A percentile compares a stretch with the other conserved stretches of the same genome.
These are phyloP conservation scores for Globisporangium orthogonon DNA, from an alignment of 352 stramenopile genomes.

Conservation along the genomic window DNA sequence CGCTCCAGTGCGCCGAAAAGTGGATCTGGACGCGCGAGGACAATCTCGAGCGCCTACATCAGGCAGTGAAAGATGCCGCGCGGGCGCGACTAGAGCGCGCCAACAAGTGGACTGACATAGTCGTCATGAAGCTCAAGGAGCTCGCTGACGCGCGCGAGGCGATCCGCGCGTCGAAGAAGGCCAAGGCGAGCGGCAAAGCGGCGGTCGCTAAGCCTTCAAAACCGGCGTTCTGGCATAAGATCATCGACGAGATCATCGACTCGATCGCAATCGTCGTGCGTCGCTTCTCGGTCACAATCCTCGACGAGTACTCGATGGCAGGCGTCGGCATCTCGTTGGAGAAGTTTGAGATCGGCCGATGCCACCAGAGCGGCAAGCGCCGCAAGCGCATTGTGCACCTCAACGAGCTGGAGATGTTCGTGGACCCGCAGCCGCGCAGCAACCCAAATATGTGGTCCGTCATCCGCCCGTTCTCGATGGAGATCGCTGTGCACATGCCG, in stretches of 20 bases:
- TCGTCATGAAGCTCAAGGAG: constrained; percentile 62
- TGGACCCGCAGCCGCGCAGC: constrained; percentile 37
- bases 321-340: constrained; percentile 55
- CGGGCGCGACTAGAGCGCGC: constrained; percentile 36
- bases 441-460: constrained; percentile 36
- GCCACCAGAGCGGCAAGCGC: constrained; percentile 17
- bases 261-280: constrained; percentile 55
- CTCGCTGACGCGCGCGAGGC: constrained; percentile 28
- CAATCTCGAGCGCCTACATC: constrained; percentile 47
- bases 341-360: constrained; percentile 50
- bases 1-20: constrained; percentile 57
- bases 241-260: constrained; percentile 62
- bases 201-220: neutral
- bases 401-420: constrained; percentile 60
- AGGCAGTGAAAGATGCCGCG: constrained; percentile 52
- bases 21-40: constrained; percentile 72
- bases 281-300: constrained; percentile 44
- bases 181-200: constrained; percentile 6
- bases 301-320: constrained; percentile 47
- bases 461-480: constrained; percentile 43
- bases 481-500: constrained; percentile 58
- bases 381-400: constrained; percentile 46
- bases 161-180: constrained; percentile 26
- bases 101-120: constrained; percentile 46
- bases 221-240: constrained; percentile 49